Base-by-base conservation (phyloP, 805 yeast species). In the Hemisphaericaspora nanyangensis region DNA sequence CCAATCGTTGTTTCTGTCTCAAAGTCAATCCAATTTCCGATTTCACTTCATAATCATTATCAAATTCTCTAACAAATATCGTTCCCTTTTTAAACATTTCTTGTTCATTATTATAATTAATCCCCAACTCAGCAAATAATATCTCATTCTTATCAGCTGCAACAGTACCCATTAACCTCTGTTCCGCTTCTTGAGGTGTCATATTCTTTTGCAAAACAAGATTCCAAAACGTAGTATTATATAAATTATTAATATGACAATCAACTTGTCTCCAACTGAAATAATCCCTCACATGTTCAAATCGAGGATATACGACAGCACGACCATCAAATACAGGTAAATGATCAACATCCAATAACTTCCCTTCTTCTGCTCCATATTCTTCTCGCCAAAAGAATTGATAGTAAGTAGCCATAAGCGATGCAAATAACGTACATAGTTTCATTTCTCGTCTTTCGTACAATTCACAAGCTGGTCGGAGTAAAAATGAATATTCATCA, bases 241-340 rank as follows among this genome's bases (percentile, higher is more conserved):
- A 93, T 43, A 93, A 62, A 58, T 93, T 93, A 59, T 93, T 93
- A 39, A 93, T 93, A 63, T 93, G 99, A 37, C 93, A 93, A 56
- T 93, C 99, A 1, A 83, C 98, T 56, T 87, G 97, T 48, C 99
- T 74, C 99, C 99, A 93, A 40, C 85, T 68, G 47, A 93, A 75
- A 56, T 93, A 93, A 58, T 91, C 98, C 40, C 86, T 70, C 1
- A 91, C 68, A 1, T 68, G 63, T 5, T 64, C 51, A 13, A 67
- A 47, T 39, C 72, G 77, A 0, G 99, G 99, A 50, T 93, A 93
- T 1, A 79, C 62, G 7, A 93, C 93, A 2, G 95, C 95, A 34
- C 99, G 67, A 0, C 95, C 89, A 60, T 93, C 99, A 58, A 93
- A 93, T 12, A 85, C 80, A 0, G 99, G 98, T 26, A 91, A 56